Percentiles rank a stretch among this genome's conserved stretches.
Conservation (phyloP, 2,329 filamentous ascomycete genomes). For the Periconia macrospinosa region DNA sequence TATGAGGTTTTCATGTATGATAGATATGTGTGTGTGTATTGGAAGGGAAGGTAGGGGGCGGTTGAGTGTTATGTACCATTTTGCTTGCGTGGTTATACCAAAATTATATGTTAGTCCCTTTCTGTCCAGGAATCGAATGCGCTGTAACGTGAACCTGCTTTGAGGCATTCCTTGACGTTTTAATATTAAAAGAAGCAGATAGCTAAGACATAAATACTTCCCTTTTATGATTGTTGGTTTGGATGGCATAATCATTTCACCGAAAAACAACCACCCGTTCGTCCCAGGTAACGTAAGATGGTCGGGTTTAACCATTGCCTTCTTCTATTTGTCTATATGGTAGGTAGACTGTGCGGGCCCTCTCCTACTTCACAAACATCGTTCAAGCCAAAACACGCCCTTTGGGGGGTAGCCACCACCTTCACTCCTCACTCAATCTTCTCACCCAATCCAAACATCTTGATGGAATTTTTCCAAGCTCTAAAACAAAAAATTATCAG, state of each 20-base stretch:
- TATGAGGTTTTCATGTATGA: too few relatives aligned
- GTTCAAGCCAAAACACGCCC: neutral
- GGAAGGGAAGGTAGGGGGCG: neutral
- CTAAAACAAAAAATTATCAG: constrained; percentile 10
- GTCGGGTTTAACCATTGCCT: too few relatives aligned
- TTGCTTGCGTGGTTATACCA: neutral
- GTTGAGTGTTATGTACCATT: neutral
- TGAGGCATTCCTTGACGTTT: neutral
- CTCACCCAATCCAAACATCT: constrained; percentile 45
- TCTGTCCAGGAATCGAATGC: neutral
- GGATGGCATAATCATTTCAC: too few relatives aligned
- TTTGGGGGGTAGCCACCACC: too few relatives aligned
- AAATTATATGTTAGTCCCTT: neutral
- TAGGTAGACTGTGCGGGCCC: too few relatives aligned
- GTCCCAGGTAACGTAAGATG: too few relatives aligned
- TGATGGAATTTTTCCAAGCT: constrained; percentile 43
- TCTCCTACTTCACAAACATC: neutral
- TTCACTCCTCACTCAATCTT: constrained; percentile 8
- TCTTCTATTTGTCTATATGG: too few relatives aligned
- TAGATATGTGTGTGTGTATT: neutral
- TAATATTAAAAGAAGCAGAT: too few relatives aligned
- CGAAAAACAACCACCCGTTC: too few relatives aligned
- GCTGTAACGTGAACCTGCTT: neutral
- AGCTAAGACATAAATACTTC: too few relatives aligned
- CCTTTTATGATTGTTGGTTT: too few relatives aligned